A percentile compares a stretch with the other conserved stretches of the same genome.
These are phyloP conservation scores for Nemophila menziesii DNA, from an alignment of 257 asterid genomes.

Conservation along the genomic window DNA sequence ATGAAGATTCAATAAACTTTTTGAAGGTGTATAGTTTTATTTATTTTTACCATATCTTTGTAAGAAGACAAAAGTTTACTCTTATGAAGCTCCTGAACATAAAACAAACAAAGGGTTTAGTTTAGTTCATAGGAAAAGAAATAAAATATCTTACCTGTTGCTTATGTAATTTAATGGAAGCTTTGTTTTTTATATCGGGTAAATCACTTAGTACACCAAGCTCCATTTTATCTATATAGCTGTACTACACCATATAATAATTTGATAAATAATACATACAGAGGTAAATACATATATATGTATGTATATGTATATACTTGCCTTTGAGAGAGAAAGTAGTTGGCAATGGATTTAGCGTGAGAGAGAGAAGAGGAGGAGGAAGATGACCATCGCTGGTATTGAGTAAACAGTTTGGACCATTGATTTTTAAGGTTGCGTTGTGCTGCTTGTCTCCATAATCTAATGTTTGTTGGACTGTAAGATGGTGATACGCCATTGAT, in stretches of 20 bases:
- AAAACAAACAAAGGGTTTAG: neutral
- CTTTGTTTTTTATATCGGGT: constrained; percentile 64
- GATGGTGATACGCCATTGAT: too few species aligned
- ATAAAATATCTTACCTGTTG: constrained; percentile 39
- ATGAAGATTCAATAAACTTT: neutral
- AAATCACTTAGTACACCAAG: constrained; percentile 64
- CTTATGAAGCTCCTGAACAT: constrained; percentile 40
- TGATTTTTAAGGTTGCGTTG: constrained; percentile 78
- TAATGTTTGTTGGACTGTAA: constrained; percentile 21
- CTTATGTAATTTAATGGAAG: constrained; percentile 49
- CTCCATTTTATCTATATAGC: constrained; percentile 70
- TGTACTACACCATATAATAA: constrained; percentile 3
- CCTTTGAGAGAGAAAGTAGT: constrained; percentile 67
- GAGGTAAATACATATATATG: neutral
- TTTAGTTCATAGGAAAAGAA: neutral
- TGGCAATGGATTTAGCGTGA: constrained; percentile 60
- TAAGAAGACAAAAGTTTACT: constrained; percentile 45
- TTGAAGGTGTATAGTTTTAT: too few species aligned
- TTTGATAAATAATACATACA: neutral
- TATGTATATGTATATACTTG: constrained; percentile 3
- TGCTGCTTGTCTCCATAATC: constrained; percentile 83
- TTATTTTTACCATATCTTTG: constrained; percentile 73
- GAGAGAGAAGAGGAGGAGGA: constrained; percentile 49
- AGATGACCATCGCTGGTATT: constrained; percentile 56
- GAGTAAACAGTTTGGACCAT: constrained; percentile 62